These are phyloP conservation scores for Pestalotiopsis sp. DNA, from an alignment of 2,329 filamentous ascomycete species.

Conservation along the genomic window DNA sequence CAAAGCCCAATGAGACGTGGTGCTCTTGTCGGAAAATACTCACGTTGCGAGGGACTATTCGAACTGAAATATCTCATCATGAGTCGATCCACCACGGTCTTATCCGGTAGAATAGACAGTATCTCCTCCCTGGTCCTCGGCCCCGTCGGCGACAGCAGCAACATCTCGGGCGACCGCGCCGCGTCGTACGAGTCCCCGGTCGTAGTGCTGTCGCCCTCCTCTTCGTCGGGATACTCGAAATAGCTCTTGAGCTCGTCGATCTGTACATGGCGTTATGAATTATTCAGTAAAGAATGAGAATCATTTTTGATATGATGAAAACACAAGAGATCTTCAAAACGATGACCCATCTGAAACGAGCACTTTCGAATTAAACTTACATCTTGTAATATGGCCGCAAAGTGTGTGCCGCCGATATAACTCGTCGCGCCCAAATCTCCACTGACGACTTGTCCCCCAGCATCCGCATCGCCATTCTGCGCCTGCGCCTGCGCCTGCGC, in stretches of 20 bases:
- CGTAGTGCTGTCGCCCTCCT: constrained; percentile 24
- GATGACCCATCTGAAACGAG: no score
- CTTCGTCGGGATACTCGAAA: constrained; percentile 51
- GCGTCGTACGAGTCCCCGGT: constrained; percentile 32
- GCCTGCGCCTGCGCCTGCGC: background rate
- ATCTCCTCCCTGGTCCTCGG: constrained; percentile 48
- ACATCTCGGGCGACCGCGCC: constrained; percentile 42
- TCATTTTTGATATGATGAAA: background rate
- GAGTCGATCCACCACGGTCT: constrained; percentile 49
- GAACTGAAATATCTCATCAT: constrained; percentile 57
- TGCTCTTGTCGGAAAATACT: constrained; percentile 18
- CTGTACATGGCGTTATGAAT: constrained; percentile 34
- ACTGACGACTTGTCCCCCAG: constrained; percentile 44
- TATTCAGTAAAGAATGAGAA: background rate
- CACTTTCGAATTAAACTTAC: constrained; percentile 37
- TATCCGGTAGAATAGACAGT: constrained; percentile 49
- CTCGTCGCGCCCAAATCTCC: constrained; percentile 43
- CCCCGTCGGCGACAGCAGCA: constrained; percentile 42
- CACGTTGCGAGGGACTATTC: constrained; percentile 54
- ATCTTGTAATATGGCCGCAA: constrained; percentile 63
- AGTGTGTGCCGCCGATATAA: constrained; percentile 63
- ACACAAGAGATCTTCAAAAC: background rate
- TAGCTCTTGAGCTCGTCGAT: constrained; percentile 62
- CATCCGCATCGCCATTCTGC: constrained; percentile 6
- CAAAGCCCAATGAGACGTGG: background rate